Evolutionary conservation across 2,329 filamentous ascomycete species (phyloP).

Genomic region (Aspergillus fischeri): DNA sequence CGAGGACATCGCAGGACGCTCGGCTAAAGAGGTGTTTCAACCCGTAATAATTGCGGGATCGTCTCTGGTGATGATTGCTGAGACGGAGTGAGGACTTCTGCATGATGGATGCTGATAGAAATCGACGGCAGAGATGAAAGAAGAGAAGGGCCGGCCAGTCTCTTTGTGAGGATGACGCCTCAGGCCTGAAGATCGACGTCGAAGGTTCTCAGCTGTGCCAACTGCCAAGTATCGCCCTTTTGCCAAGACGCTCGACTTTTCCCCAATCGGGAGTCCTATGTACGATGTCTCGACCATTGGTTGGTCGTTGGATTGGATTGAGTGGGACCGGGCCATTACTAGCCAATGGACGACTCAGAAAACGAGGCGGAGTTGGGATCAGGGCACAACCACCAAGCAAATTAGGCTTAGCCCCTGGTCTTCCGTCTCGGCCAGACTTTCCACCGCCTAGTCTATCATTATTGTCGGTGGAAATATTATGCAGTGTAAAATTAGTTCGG

Average conservation of each 20-base stretch:
- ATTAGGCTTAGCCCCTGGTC: too few relatives aligned
- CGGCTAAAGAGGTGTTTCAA: background rate
- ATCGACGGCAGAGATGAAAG: background rate
- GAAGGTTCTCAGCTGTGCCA: background rate
- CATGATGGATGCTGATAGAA: constrained; percentile 1
- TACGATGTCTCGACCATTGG: background rate
- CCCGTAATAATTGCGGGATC: background rate
- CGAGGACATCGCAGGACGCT: background rate
- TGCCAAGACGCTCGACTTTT: background rate
- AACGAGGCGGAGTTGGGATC: background rate
- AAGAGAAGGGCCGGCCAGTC: constrained; percentile 1
- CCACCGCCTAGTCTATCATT: too few relatives aligned
- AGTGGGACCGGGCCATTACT: background rate
- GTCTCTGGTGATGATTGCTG: constrained; percentile 1
- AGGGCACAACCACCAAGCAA: too few relatives aligned
- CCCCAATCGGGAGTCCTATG: background rate
- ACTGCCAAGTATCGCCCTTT: background rate
- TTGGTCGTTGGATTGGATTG: background rate
- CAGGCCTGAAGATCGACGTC: background rate
- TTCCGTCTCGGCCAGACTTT: too few relatives aligned
- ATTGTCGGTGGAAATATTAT: too few relatives aligned
- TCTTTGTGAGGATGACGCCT: background rate
- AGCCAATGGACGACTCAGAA: background rate
- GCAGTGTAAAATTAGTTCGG: too few relatives aligned
- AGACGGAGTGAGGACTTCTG: background rate